phyloP scores from a whole-genome alignment of 1,284 basidiomycete species.

The Phellopilus nigrolimitatus region DNA sequence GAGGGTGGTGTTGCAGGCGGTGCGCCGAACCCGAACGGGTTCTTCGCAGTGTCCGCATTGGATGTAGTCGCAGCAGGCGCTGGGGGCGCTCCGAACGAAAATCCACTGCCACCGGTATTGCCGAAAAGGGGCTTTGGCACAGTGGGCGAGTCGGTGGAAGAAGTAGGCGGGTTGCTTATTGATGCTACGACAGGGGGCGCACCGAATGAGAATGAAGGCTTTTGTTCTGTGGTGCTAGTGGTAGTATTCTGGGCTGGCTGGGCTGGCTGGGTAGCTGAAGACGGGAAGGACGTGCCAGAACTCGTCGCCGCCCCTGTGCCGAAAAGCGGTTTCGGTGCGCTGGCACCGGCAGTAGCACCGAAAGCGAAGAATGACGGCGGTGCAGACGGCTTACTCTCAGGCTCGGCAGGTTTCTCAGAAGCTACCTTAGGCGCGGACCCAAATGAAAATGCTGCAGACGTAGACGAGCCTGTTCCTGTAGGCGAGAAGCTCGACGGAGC shows the following conservation, averaged over 20 bases:
- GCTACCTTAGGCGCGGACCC: neutral
- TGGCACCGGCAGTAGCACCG: neutral
- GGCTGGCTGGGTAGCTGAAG: conserved; percentile 5
- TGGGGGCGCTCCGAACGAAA: conserved; percentile 11
- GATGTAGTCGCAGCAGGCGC: conserved; percentile 9
- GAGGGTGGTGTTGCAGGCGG: conserved; percentile 22
- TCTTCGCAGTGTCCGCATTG: conserved; percentile 10
- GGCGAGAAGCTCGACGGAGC: neutral
- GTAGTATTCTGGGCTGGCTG: neutral
- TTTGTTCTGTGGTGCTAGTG: conserved; percentile 40
- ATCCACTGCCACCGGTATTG: conserved; percentile 4
- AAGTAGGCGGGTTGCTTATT: neutral
- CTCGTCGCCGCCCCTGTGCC: conserved; percentile 6
- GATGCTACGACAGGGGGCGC: conserved; percentile 10
- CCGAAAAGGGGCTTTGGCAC: conserved; percentile 21
- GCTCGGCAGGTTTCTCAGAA: conserved; percentile 5
- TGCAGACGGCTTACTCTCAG: conserved; percentile 6
- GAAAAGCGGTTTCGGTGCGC: conserved; percentile 16
- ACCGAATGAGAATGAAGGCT: conserved; percentile 36
- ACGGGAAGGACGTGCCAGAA: neutral
- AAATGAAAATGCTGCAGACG: neutral
- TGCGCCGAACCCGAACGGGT: conserved; percentile 24
- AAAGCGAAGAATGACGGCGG: conserved; percentile 13
- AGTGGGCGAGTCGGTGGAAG: conserved; percentile 5
- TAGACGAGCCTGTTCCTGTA: neutral